Evolutionary conservation across 2,329 filamentous ascomycete genomes (phyloP).

Genomic region (Kalmusia sp.): DNA sequence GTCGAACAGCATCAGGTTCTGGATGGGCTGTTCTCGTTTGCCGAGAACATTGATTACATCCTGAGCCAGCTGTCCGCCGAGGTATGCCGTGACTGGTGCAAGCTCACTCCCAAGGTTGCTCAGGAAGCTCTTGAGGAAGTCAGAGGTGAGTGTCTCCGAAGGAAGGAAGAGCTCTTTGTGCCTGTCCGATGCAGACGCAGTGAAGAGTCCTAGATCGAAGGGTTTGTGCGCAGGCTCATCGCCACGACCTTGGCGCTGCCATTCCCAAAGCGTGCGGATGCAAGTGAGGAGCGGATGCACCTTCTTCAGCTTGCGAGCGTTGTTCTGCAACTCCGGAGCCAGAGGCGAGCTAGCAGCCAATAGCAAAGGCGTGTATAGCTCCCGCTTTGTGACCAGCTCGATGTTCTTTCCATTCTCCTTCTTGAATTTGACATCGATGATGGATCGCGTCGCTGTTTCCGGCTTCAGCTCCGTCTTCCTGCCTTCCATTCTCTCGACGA

Average conservation of each 20-base stretch:
- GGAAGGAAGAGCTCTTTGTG: conserved; percentile 69
- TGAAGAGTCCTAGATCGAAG: conserved; percentile 78
- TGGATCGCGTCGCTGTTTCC: conserved; percentile 79
- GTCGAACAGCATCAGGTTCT: conserved; percentile 93
- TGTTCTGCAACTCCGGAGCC: conserved; percentile 70
- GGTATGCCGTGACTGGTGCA: conserved; percentile 83
- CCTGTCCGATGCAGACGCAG: conserved; percentile 76
- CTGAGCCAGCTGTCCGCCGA: conserved; percentile 90
- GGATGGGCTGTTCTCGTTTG: conserved; percentile 89
- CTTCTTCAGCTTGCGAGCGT: conserved; percentile 70
- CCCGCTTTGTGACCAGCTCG: conserved; percentile 90
- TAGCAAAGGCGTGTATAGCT: conserved; percentile 86
- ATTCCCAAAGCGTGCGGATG: conserved; percentile 89
- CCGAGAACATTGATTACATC: conserved; percentile 97
- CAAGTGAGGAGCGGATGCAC: conserved; percentile 88
- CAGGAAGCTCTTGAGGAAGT: conserved; percentile 83
- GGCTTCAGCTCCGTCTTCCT: conserved; percentile 62
- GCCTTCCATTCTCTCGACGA: conserved; percentile 87
- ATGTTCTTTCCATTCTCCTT: conserved; percentile 68
- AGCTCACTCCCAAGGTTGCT: conserved; percentile 86
- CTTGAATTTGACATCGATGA: conserved; percentile 74
- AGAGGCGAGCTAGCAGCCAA: conserved; percentile 83
- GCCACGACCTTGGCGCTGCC: conserved; percentile 62
- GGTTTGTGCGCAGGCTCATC: conserved; percentile 55
- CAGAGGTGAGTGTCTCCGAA: conserved; percentile 51